phyloP scores from a whole-genome alignment of 108 stramenopile genomes.

The Fragilaria crotonensis region DNA sequence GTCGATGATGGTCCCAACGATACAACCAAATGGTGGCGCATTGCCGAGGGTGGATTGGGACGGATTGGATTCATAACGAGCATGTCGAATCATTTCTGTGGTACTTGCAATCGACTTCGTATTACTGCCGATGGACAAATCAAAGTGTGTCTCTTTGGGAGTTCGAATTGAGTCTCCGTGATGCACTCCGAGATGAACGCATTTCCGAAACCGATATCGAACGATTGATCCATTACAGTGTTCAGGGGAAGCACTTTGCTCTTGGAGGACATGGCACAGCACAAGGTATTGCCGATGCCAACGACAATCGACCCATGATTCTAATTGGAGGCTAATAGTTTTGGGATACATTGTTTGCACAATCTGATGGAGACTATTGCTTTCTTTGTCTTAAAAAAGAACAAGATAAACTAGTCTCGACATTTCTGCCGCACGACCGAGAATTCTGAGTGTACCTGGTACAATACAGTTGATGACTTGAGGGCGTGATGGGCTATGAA shows the following conservation, averaged over 20 bases:
- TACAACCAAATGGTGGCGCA: constrained; percentile 95
- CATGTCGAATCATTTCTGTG: constrained; percentile 97
- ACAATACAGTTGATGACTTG: too few species aligned
- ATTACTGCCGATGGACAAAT: constrained; percentile 97
- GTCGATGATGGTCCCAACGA: constrained; percentile 83
- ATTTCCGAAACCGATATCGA: constrained; percentile 45
- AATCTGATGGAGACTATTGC: too few species aligned
- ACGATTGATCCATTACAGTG: constrained; percentile 55
- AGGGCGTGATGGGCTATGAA: too few species aligned
- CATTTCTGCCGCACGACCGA: too few species aligned
- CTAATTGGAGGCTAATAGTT: constrained; percentile 89
- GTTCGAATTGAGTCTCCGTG: constrained; percentile 79
- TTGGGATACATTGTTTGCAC: too few species aligned
- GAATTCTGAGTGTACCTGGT: too few species aligned
- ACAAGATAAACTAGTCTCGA: too few species aligned
- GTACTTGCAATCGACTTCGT: constrained; percentile 93
- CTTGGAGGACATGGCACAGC: constrained; percentile 88
- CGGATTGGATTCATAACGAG: constrained; percentile 97
- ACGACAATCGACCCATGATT: constrained; percentile 94
- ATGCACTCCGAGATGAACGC: constrained; percentile 58
- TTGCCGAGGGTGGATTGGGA: constrained; percentile 18
- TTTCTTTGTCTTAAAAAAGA: too few species aligned
- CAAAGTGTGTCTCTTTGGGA: constrained; percentile 95
- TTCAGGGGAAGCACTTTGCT: constrained; percentile 76
- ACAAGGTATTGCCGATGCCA: constrained; percentile 59